Conservation (phyloP, 2,329 filamentous ascomycete species). For the Diplodia sapinea region DNA sequence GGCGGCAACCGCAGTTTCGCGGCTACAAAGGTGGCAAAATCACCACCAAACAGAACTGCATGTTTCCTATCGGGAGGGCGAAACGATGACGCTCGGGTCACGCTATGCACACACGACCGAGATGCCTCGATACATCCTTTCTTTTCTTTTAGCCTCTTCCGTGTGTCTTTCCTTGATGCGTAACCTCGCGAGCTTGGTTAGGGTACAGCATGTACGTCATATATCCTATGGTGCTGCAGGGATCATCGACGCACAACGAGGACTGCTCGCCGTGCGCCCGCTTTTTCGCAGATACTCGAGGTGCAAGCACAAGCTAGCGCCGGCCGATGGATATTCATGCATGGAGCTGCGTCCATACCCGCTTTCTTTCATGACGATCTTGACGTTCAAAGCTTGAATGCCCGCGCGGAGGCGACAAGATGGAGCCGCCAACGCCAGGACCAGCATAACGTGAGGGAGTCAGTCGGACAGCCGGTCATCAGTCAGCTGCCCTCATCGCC, state of each 20-base stretch:
- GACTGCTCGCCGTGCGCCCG: background rate
- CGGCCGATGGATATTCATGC: background rate
- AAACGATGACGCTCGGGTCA: slow-evolving; percentile 11
- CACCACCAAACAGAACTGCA: slow-evolving; percentile 15
- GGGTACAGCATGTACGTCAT: slow-evolving; percentile 3
- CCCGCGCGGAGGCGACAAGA: background rate
- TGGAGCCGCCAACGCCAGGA: background rate
- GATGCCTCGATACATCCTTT: background rate
- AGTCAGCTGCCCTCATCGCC: background rate
- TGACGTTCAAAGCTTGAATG: background rate
- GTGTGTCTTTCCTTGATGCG: background rate
- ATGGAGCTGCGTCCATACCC: background rate
- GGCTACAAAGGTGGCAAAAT: slow-evolving; percentile 4
- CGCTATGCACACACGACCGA: background rate
- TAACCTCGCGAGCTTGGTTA: background rate
- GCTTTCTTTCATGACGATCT: background rate
- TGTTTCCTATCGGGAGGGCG: background rate
- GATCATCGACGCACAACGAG: slow-evolving; percentile 14
- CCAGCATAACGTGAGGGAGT: background rate
- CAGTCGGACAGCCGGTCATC: background rate
- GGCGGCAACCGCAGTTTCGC: background rate
- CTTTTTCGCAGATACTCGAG: background rate
- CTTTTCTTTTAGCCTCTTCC: background rate
- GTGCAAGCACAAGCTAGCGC: background rate
- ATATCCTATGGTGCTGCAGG: background rate